These are phyloP conservation scores for Henckelia pumila DNA, from an alignment of 257 asterid genomes.

Conservation along the genomic window DNA sequence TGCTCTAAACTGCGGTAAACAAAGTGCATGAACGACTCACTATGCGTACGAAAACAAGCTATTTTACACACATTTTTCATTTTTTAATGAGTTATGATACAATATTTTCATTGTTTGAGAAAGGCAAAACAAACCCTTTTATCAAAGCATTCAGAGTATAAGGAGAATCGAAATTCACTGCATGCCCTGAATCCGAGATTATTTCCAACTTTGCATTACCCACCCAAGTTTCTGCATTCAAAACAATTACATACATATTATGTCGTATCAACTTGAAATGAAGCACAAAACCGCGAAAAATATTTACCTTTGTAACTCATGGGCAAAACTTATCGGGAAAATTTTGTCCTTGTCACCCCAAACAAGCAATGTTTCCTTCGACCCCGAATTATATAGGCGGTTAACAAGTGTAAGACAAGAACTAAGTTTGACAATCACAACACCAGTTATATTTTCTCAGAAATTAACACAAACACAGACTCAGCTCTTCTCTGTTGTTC, in stretches of 20 bases:
- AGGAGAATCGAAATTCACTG: conserved; percentile 58
- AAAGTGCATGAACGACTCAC: too few relatives aligned
- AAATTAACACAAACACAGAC: too few relatives aligned
- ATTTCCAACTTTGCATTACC: conserved; percentile 49
- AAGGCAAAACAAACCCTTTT: conserved; percentile 32
- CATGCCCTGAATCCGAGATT: conserved; percentile 59
- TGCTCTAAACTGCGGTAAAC: too few relatives aligned
- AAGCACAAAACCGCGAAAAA: background rate
- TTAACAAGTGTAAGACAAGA: too few relatives aligned
- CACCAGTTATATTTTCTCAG: too few relatives aligned
- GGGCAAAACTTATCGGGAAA: conserved; percentile 58
- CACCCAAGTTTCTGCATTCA: conserved; percentile 51
- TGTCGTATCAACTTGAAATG: background rate
- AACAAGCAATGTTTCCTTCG: conserved; percentile 57
- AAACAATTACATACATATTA: background rate
- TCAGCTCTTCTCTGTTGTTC: too few relatives aligned
- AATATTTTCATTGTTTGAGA: too few relatives aligned
- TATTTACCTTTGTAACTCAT: conserved; percentile 53
- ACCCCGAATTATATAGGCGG: background rate
- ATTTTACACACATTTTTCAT: too few relatives aligned
- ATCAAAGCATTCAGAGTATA: conserved; percentile 43
- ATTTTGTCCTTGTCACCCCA: conserved; percentile 76
- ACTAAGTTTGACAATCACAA: too few relatives aligned
- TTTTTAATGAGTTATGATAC: too few relatives aligned
- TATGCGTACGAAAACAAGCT: too few relatives aligned